These are phyloP conservation scores for Globisporangium sylvaticum DNA, from an alignment of 352 stramenopile species.

Conservation along the genomic window DNA sequence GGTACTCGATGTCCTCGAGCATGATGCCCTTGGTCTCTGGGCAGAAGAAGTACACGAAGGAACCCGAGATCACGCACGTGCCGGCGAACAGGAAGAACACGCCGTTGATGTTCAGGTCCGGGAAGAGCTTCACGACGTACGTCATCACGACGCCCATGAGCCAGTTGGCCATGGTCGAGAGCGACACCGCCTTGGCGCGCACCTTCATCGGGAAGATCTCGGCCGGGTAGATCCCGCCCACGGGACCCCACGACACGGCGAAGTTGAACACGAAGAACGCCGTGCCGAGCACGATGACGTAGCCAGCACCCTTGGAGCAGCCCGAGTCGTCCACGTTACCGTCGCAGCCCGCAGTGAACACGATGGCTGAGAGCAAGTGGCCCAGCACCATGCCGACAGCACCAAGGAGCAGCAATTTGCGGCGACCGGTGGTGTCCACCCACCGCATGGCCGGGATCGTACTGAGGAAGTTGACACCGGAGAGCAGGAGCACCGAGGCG, in stretches of 20 bases:
- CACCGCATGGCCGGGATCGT: conserved; percentile 45
- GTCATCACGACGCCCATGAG: conserved; percentile 35
- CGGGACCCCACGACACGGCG: conserved; percentile 42
- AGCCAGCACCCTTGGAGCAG: conserved; percentile 30
- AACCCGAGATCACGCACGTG: conserved; percentile 27
- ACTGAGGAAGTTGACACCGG: conserved; percentile 35
- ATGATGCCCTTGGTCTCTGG: conserved; percentile 37
- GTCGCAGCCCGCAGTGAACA: conserved; percentile 36
- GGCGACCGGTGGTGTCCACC: conserved; percentile 43
- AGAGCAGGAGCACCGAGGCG: conserved; percentile 19
- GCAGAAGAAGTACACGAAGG: conserved; percentile 41
- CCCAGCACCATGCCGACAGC: conserved; percentile 45
- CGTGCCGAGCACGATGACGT: conserved; percentile 34
- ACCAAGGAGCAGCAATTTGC: conserved; percentile 33
- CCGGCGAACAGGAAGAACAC: conserved; percentile 57
- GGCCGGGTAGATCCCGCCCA: conserved; percentile 48
- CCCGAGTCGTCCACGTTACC: conserved; percentile 29
- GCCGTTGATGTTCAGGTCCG: conserved; percentile 38
- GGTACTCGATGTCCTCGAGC: conserved; percentile 41
- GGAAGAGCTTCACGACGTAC: conserved; percentile 22
- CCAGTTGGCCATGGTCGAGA: conserved; percentile 50
- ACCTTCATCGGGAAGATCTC: conserved; percentile 50
- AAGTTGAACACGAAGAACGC: conserved; percentile 54
- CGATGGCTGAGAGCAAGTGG: conserved; percentile 34
- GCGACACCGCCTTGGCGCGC: conserved; percentile 37